Evolutionary conservation across 2,329 filamentous ascomycete genomes (phyloP), one percentile per base, ranked within the genome.

Genomic region (Pyrenochaeta sp.): DNA sequence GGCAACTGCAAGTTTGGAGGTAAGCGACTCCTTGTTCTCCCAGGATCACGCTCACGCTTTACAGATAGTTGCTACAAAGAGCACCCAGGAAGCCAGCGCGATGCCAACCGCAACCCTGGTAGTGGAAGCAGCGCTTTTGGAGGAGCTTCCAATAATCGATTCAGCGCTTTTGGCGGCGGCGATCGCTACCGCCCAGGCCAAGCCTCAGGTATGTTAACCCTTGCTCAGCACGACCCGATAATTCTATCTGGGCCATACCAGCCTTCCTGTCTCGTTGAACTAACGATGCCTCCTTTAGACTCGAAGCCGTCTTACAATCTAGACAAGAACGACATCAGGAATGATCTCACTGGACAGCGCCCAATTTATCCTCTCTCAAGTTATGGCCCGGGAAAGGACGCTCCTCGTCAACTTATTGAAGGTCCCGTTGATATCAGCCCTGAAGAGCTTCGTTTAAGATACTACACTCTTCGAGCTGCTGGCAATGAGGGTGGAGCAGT

Each of bases 361-460:
- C 93, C 93, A 13, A 74, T 83, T 77, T 97, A 92, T 88, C 86
- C 94, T 4, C 80, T 96, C 17, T 96, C 92, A 1, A 81, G 87
- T 15, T 97, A 96, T 69, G 89, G 86, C 0, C 91, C 92, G 0
- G 88, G 87, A 3, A 81, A 77, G 60, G 83, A 91, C 58, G 84
- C 88, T 1, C 92, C 92, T 0, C 83, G 84, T 13, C 90, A 96
- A 71, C 79, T 96, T 1, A 92, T 96, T 61, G 90, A 90, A 38
- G 91, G 90, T 1, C 78, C 83, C 5, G 81, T 91, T 13, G 93
- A 97, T 69, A 87, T 91, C 68, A 96, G 90, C 62, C 87, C 88
- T 27, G 93, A 97, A 69, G 93, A 97, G 72, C 81, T 96, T 67
- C 82, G 91, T 35, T 67, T 92, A 19, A 74, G 77, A 15, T 86